Evolutionary conservation across 1,284 basidiomycete genomes (phyloP), one percentile per base, ranked within the genome.

Genomic region (Ustilago hordei): DNA sequence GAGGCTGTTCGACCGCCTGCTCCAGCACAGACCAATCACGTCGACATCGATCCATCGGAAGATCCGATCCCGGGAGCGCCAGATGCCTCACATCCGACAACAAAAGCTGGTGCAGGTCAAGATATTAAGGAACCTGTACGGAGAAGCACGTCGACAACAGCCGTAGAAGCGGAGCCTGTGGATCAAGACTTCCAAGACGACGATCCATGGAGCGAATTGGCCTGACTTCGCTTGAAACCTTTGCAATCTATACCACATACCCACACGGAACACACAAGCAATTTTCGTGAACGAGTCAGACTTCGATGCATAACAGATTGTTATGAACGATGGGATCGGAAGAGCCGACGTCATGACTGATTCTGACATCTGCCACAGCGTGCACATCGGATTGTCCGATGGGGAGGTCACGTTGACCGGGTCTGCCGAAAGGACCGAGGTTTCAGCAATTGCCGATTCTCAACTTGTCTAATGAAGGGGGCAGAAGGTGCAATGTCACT

Each of bases 161-260:
- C 50, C n/a, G 43, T 19, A 17, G 12, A 52, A 39, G 58, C 23
- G n/a, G 41, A 56, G 19, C n/a, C 19, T 47, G 15, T 38, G 5
- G 38, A 52, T 11, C 32, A 61, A 34, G 64, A 63, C 0, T 75
- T 63, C 15, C 63, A 67, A 59, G 72, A 75, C 58, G 72, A 75
- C 38, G 72, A 75, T 60, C 67, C 72, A 13, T 75, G 72, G 72
- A 70, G 58, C 34, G 72, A 75, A 15, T 56, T 69, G 23, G 35
- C 63, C 7, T 75, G 41, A 45, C 7, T 9, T 8, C 13, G 31
- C 11, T 11, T 28, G 3, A 28, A 5, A 23, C 13, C 1, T 28
- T 13, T 50, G 48, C 48, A 50, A 32, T 50, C 48, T 50, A 32
- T 19, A 50, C 28, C 28, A 11, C 12, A 31, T 32, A 32, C 48